Percentiles rank a stretch among this genome's conserved stretches.
These are phyloP conservation scores for Acarospora socialis DNA, from an alignment of 2,329 filamentous ascomycete species.

Conservation along the genomic window DNA sequence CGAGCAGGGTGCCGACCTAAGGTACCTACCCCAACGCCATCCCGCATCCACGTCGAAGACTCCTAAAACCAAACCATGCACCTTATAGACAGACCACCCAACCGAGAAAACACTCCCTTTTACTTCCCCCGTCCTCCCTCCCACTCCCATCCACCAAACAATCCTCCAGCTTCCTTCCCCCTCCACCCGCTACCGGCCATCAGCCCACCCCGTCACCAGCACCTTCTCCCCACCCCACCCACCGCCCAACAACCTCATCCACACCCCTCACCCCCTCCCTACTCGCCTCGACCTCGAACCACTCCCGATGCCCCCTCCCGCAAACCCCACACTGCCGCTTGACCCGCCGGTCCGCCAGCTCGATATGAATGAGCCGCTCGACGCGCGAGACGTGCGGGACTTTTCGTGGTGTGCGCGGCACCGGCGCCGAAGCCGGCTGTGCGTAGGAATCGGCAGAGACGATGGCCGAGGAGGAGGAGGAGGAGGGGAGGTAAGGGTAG, in stretches of 20 bases:
- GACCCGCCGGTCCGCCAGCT: constrained; percentile 50
- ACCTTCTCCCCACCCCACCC: constrained; percentile 69
- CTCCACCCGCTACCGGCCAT: too few species aligned
- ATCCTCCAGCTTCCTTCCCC: too few species aligned
- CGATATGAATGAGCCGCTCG: constrained; percentile 79
- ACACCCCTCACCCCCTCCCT: constrained; percentile 53
- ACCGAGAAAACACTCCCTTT: too few species aligned
- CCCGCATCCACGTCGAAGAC: too few species aligned
- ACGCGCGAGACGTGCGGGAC: constrained; percentile 78
- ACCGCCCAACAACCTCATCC: constrained; percentile 63
- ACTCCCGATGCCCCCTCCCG: constrained; percentile 77
- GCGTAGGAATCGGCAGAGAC: constrained; percentile 10
- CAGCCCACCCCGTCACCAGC: constrained; percentile 9
- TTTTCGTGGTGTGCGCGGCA: constrained; percentile 41
- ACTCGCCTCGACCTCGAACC: constrained; percentile 78
- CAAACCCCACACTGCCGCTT: constrained; percentile 60
- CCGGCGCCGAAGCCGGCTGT: constrained; percentile 9
- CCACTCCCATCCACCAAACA: too few species aligned
- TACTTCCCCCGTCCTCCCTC: too few species aligned
- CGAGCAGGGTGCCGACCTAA: too few species aligned
- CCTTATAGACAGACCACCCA: too few species aligned
- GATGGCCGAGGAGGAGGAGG: constrained; percentile 17
- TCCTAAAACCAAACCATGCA: too few species aligned
- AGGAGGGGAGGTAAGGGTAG: constrained; percentile 63
- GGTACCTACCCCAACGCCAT: too few species aligned